Evolutionary conservation across 805 yeast genomes (phyloP).

Genomic region (Debaryomyces prosopidis): DNA sequence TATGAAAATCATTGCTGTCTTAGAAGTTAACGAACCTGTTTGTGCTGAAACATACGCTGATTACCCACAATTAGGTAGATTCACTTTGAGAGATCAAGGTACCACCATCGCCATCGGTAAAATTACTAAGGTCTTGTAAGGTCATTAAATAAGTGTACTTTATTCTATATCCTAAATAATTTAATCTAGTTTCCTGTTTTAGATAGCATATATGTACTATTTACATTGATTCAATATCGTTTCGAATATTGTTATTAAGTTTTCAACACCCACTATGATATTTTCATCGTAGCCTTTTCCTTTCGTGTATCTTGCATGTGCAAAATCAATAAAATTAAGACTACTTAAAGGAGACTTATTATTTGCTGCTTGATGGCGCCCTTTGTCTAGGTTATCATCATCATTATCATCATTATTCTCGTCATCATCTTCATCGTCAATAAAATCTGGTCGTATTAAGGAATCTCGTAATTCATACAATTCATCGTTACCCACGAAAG

Average conservation of each 20-base stretch:
- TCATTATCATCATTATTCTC: slow-evolving; percentile 19
- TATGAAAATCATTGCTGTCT: slow-evolving; percentile 92
- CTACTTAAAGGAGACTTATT: slow-evolving; percentile 49
- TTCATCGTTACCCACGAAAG: slow-evolving; percentile 17
- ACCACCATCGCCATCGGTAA: slow-evolving; percentile 98
- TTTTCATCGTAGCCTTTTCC: slow-evolving; percentile 74
- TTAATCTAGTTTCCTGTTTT: neutral
- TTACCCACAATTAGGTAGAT: slow-evolving; percentile 96
- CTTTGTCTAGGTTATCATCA: slow-evolving; percentile 14
- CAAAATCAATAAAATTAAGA: slow-evolving; percentile 81
- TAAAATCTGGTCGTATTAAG: slow-evolving; percentile 14
- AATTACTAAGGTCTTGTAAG: slow-evolving; percentile 79
- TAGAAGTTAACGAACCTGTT: slow-evolving; percentile 83
- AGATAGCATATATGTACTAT: neutral
- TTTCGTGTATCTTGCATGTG: slow-evolving; percentile 70
- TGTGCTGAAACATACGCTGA: slow-evolving; percentile 92
- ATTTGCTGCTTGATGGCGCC: slow-evolving; percentile 27
- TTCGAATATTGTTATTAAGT: slow-evolving; percentile 49
- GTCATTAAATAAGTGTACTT: neutral
- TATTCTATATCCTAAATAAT: neutral
- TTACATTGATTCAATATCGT: slow-evolving; percentile 12
- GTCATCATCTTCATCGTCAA: slow-evolving; percentile 18
- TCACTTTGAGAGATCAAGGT: slow-evolving; percentile 98
- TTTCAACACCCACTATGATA: slow-evolving; percentile 67
- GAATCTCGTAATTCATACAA: slow-evolving; percentile 43